phyloP scores from a whole-genome alignment of 2,329 filamentous ascomycete genomes.

The Chaetothyriales sp. region DNA sequence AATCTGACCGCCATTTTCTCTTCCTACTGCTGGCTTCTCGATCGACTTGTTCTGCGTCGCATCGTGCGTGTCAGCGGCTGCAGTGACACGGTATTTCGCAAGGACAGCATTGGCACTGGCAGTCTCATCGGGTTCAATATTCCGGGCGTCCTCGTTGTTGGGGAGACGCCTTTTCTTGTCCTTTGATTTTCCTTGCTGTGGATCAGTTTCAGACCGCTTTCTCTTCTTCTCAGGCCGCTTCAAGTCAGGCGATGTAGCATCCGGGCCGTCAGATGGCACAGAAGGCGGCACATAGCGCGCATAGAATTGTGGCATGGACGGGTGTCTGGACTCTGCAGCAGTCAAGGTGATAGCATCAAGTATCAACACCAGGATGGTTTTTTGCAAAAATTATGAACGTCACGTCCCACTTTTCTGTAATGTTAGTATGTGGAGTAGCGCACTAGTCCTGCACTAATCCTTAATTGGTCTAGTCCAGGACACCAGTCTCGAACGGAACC shows the following conservation, averaged over 20 bases:
- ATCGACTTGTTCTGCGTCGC: neutral
- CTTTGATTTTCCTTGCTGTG: neutral
- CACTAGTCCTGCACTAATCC: too few relatives aligned
- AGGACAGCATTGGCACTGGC: slow-evolving; percentile 2
- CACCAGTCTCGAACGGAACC: neutral
- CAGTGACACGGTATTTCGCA: slow-evolving; percentile 8
- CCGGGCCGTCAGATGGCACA: neutral
- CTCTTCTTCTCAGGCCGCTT: neutral
- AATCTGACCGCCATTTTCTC: slow-evolving; percentile 14
- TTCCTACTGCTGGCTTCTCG: neutral
- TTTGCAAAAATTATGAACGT: neutral
- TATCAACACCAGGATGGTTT: neutral
- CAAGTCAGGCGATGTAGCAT: neutral
- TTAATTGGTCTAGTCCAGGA: too few relatives aligned
- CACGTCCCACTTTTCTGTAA: neutral
- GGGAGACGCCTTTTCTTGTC: neutral
- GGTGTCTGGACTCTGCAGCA: neutral
- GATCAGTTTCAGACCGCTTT: neutral
- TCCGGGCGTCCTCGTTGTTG: neutral
- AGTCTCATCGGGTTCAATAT: slow-evolving; percentile 2
- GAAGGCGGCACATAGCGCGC: slow-evolving; percentile 31
- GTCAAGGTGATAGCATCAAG: neutral
- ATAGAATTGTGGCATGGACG: slow-evolving; percentile 33
- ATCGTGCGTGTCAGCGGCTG: neutral
- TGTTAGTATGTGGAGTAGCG: too few relatives aligned